Conservation (phyloP, 768 basidiomycete species). For the Leccinum fibrillosum region DNA sequence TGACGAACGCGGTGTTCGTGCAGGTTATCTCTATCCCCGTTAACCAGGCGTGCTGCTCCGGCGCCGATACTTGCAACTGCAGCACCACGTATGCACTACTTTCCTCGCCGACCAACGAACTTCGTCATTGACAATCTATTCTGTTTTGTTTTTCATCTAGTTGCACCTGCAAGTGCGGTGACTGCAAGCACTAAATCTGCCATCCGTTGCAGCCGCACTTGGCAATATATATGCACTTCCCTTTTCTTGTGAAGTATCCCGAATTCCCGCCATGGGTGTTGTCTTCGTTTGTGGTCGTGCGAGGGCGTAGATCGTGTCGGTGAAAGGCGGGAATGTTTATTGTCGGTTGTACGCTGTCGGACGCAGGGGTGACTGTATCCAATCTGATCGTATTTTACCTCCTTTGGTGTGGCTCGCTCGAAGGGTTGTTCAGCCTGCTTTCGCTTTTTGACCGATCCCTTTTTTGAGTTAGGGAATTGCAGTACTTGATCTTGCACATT, state of each 20-base stretch:
- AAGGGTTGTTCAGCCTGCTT: neutral
- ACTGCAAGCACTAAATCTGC: slow-evolving; percentile 17
- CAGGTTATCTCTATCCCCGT: slow-evolving; percentile 7
- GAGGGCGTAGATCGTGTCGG: neutral
- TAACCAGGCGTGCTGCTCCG: slow-evolving; percentile 21
- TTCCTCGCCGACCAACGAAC: no score
- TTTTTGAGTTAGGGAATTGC: no score
- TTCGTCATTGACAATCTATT: neutral
- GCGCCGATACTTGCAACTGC: slow-evolving; percentile 11
- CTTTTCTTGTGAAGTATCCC: neutral
- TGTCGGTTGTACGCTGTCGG: neutral
- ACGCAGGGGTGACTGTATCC: neutral
- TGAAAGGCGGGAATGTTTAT: neutral
- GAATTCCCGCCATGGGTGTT: neutral
- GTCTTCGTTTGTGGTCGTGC: neutral
- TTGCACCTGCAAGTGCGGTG: slow-evolving; percentile 18
- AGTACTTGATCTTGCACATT: no score
- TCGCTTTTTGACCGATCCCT: no score
- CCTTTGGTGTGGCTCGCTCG: neutral
- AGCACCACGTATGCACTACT: slow-evolving; percentile 4
- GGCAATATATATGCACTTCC: neutral
- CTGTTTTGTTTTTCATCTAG: neutral
- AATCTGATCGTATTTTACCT: neutral
- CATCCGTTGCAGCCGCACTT: neutral
- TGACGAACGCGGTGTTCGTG: neutral